phyloP scores from a whole-genome alignment of 2,329 filamentous ascomycete genomes.

The Colletotrichum caudatum region DNA sequence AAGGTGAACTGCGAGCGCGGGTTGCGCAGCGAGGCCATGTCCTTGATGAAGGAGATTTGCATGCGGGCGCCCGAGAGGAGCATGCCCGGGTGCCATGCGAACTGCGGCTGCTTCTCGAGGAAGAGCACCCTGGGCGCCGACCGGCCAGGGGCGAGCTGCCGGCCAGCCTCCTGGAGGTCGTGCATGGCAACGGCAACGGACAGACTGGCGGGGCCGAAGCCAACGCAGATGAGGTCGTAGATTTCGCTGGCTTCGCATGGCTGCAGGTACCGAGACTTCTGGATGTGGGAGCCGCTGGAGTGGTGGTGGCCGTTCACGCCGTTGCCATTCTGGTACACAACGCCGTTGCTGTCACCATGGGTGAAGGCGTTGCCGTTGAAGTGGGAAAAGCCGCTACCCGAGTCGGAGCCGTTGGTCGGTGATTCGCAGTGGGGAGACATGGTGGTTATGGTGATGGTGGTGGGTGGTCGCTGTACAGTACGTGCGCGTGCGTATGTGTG shows the following conservation, averaged over 20 bases:
- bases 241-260: conserved; percentile 71
- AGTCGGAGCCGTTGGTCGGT: conserved; percentile 45
- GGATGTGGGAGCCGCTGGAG: conserved; percentile 18
- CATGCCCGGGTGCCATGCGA: conserved; percentile 97
- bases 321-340: conserved; percentile 32
- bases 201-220: conserved; percentile 92
- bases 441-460: conserved; percentile 37
- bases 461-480: neutral
- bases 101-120: conserved; percentile 84
- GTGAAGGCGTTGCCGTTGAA: conserved; percentile 43
- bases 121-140: conserved; percentile 80
- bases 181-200: conserved; percentile 90
- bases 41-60: conserved; percentile 98
- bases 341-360: conserved; percentile 42
- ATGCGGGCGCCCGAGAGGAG: conserved; percentile 92
- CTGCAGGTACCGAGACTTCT: conserved; percentile 58
- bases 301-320: conserved; percentile 34
- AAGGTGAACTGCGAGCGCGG: conserved; percentile 94
- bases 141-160: conserved; percentile 55
- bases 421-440: conserved; percentile 55
- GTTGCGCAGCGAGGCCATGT: conserved; percentile 89
- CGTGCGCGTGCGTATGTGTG: neutral
- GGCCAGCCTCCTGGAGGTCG: conserved; percentile 74
- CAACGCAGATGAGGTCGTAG: conserved; percentile 89
- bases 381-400: conserved; percentile 33